Conservation (phyloP, 768 basidiomycete species). For the Trametes cinnabarina region DNA sequence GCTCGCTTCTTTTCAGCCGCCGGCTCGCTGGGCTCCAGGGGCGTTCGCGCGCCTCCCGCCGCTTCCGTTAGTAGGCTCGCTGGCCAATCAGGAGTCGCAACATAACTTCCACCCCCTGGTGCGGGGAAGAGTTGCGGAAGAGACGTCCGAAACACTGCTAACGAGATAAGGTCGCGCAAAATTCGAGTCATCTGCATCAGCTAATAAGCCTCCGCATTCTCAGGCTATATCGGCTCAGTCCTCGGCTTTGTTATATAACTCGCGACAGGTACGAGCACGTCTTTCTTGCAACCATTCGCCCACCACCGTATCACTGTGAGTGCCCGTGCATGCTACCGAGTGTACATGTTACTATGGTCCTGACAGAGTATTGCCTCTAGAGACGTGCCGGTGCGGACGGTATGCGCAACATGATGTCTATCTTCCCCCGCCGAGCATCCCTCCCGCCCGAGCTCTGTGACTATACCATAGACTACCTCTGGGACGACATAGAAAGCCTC, state of each 20-base stretch:
- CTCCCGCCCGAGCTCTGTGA: constrained; percentile 31
- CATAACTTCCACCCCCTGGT: background rate
- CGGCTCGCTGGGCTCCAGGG: too few species aligned
- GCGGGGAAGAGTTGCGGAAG: constrained; percentile 1
- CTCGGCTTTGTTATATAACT: constrained; percentile 3
- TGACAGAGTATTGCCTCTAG: background rate
- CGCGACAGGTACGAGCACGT: background rate
- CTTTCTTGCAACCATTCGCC: background rate
- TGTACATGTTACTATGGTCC: background rate
- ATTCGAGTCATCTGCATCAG: constrained; percentile 7
- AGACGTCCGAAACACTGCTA: constrained; percentile 3
- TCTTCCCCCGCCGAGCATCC: background rate
- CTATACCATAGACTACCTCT: constrained; percentile 30
- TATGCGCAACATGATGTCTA: background rate
- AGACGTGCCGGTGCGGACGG: background rate
- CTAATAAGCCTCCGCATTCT: constrained; percentile 3
- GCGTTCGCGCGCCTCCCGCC: too few species aligned
- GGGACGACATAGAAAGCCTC: constrained; percentile 28
- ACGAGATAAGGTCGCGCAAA: background rate
- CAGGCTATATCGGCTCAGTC: constrained; percentile 2
- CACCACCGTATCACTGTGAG: background rate
- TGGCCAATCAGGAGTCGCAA: constrained; percentile 3
- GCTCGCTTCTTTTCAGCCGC: too few species aligned
- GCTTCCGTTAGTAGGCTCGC: background rate
- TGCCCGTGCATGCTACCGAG: background rate